Evolutionary conservation across 805 yeast species (phyloP).

Genomic region (Citeromyces matritensis): DNA sequence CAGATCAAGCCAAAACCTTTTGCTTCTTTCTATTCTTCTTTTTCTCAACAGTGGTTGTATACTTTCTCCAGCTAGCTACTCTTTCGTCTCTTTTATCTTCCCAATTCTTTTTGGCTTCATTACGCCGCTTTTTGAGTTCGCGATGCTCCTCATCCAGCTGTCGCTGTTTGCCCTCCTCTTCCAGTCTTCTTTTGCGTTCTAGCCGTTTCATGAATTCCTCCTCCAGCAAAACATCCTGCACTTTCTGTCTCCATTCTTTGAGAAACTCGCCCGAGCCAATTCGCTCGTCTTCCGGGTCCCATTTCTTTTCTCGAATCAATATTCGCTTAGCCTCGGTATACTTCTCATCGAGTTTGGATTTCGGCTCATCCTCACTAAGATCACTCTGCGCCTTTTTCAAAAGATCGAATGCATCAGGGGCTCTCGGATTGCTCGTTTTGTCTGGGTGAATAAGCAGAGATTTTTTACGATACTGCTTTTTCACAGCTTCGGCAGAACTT

Average conservation of each 20-base stretch:
- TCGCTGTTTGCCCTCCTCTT: conserved; percentile 21
- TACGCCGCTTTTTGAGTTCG: conserved; percentile 12
- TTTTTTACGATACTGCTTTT: conserved; percentile 35
- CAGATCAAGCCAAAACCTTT: conserved; percentile 21
- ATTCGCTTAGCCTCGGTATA: conserved; percentile 26
- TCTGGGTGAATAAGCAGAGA: conserved; percentile 61
- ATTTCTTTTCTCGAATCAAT: conserved; percentile 17
- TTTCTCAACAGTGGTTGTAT: conserved; percentile 23
- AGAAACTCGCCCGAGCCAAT: conserved; percentile 17
- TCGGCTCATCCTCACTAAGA: conserved; percentile 18
- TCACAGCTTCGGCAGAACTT: conserved; percentile 21
- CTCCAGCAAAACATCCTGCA: conserved; percentile 26
- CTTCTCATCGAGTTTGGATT: conserved; percentile 25
- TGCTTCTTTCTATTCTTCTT: conserved; percentile 30
- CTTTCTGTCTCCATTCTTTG: conserved; percentile 23
- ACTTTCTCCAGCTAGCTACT: conserved; percentile 46
- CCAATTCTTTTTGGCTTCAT: conserved; percentile 34
- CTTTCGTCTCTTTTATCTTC: conserved; percentile 43
- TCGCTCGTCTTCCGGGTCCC: conserved; percentile 21
- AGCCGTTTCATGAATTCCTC: conserved; percentile 26
- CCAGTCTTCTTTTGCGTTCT: conserved; percentile 22
- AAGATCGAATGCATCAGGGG: conserved; percentile 48
- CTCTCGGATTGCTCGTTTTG: conserved; percentile 35
- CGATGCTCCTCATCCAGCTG: conserved; percentile 16
- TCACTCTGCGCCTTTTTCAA: conserved; percentile 38